phyloP scores from a whole-genome alignment of 1,139 yeast genomes.

The Nakaseomyces bracarensis region DNA sequence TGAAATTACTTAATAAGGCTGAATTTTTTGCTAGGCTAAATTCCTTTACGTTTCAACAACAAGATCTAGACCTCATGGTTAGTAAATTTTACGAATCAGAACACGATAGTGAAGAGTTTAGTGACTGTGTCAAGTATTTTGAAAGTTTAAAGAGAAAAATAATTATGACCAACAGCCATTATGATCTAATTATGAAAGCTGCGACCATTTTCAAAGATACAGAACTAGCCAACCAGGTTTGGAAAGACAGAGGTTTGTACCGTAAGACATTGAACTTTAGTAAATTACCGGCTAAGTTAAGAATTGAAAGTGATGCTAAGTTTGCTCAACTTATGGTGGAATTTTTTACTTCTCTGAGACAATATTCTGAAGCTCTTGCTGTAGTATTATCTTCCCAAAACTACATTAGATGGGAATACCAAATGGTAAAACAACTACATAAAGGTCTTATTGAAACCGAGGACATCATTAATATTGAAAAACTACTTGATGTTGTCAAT shows the following conservation, averaged over 20 bases:
- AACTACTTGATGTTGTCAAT: slow-evolving; percentile 24
- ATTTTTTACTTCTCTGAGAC: slow-evolving; percentile 21
- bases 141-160: slow-evolving; percentile 21
- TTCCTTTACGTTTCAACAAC: slow-evolving; percentile 25
- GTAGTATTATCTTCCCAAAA: slow-evolving; percentile 58
- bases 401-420: slow-evolving; percentile 66
- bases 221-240: slow-evolving; percentile 53
- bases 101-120: not conserved
- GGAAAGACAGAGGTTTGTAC: slow-evolving; percentile 72
- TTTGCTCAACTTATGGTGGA: slow-evolving; percentile 29
- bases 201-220: slow-evolving; percentile 48
- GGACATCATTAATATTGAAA: slow-evolving; percentile 34
- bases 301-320: slow-evolving; percentile 42
- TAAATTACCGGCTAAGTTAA: slow-evolving; percentile 33
- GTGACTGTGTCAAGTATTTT: slow-evolving; percentile 11
- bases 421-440: slow-evolving; percentile 43
- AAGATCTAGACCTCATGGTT: slow-evolving; percentile 18
- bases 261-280: slow-evolving; percentile 49
- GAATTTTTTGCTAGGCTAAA: slow-evolving; percentile 25
- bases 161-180: slow-evolving; percentile 43
- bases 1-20: slow-evolving; percentile 19
- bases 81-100: slow-evolving; percentile 8
- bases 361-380: slow-evolving; percentile 59
- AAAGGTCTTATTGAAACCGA: slow-evolving; percentile 45
- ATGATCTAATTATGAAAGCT: slow-evolving; percentile 57